A percentile compares a stretch with the other conserved stretches of the same genome.
These are phyloP conservation scores for Floccularia luteovirens DNA, from an alignment of 768 basidiomycete genomes.

Conservation along the genomic window DNA sequence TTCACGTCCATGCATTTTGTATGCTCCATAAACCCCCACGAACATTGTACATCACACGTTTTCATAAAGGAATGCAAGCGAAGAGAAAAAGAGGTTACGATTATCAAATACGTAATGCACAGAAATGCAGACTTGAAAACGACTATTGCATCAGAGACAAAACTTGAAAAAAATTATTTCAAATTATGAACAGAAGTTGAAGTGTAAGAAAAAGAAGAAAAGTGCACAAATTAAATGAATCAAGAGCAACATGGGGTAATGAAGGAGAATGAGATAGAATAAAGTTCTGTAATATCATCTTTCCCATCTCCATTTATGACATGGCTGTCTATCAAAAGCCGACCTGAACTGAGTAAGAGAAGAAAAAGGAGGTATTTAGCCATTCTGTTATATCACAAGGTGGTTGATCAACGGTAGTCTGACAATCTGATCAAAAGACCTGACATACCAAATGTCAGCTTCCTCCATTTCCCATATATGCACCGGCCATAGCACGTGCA, in stretches of 20 bases:
- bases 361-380: no score
- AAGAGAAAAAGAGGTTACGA: neutral
- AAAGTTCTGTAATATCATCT: no score
- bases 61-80: neutral
- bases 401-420: no score
- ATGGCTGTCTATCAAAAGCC: no score
- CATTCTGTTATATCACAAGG: no score
- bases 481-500: conserved; percentile 51
- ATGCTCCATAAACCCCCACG: neutral
- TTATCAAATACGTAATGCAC: neutral
- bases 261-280: neutral
- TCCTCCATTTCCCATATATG: conserved; percentile 24
- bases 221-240: no score
- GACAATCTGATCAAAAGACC: neutral
- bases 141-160: neutral
- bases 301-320: no score
- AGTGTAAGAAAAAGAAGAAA: neutral
- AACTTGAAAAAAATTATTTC: neutral
- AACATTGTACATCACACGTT: neutral
- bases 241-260: neutral
- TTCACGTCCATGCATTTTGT: no score
- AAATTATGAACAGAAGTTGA: neutral
- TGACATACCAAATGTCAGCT: neutral
- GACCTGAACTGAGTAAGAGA: no score
- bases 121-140: neutral